Conservation (phyloP, 2,329 filamentous ascomycete species). For the Colletotrichum eremochloae region DNA sequence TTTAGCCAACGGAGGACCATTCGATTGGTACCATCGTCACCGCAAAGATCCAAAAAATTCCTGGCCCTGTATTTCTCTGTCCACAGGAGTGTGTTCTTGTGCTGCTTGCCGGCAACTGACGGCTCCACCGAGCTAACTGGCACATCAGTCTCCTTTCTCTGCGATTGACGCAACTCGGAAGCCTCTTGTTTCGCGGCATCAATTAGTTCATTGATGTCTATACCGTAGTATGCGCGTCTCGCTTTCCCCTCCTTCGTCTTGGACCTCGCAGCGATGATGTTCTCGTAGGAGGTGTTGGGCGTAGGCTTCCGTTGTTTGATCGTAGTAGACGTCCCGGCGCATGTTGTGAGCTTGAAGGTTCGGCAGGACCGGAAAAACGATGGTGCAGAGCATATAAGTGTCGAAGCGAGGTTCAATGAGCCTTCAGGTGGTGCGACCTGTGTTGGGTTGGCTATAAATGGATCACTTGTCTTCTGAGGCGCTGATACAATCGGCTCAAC, state of each 20-base stretch:
- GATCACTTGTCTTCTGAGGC: neutral
- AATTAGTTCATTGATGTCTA: constrained; percentile 89
- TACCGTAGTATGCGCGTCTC: constrained; percentile 86
- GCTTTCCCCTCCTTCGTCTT: constrained; percentile 76
- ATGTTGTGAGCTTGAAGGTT: constrained; percentile 64
- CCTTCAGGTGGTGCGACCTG: neutral
- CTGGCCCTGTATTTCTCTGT: constrained; percentile 96
- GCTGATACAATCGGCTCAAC: neutral
- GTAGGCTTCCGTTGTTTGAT: constrained; percentile 67
- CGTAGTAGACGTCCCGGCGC: constrained; percentile 68
- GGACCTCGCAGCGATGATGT: constrained; percentile 76
- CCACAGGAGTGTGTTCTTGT: constrained; percentile 78
- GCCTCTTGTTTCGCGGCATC: constrained; percentile 76
- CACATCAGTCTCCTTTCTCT: constrained; percentile 47
- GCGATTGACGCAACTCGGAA: constrained; percentile 49
- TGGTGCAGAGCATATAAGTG: constrained; percentile 40
- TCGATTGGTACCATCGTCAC: constrained; percentile 93
- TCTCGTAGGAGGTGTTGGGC: constrained; percentile 69
- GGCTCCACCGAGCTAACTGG: constrained; percentile 60
- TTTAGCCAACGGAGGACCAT: constrained; percentile 94
- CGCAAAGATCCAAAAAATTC: constrained; percentile 92
- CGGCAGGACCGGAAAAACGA: constrained; percentile 37
- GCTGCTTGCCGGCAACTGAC: constrained; percentile 52
- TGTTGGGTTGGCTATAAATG: neutral
- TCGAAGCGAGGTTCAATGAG: constrained; percentile 10